phyloP scores from a whole-genome alignment of 371 early-diverging fungal species.

The Apophysomyces trapeziformis region DNA sequence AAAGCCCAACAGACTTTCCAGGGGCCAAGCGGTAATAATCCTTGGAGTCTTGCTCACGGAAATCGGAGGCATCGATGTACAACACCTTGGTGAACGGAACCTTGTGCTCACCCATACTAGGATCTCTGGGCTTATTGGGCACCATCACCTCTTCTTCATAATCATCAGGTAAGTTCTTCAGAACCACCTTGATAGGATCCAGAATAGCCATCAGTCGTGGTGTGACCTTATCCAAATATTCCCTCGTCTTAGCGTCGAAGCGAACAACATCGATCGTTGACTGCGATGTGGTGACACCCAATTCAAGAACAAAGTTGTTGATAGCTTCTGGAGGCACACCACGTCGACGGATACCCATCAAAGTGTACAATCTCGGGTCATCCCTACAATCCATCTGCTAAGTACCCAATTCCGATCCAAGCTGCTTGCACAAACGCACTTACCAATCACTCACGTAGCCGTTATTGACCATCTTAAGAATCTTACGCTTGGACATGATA shows the following conservation, averaged over 20 bases:
- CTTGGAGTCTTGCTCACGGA: constrained; percentile 88
- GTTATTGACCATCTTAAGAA: constrained; percentile 88
- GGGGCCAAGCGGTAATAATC: constrained; percentile 96
- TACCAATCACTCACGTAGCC: constrained; percentile 84
- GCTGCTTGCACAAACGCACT: not conserved
- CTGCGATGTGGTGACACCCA: constrained; percentile 90
- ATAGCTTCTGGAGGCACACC: constrained; percentile 99
- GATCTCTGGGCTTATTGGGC: constrained; percentile 88
- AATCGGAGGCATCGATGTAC: constrained; percentile 96
- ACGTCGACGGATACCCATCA: constrained; percentile 96
- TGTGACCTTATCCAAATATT: constrained; percentile 90
- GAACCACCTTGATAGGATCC: constrained; percentile 88
- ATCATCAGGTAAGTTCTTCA: constrained; percentile 86
- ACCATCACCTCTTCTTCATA: constrained; percentile 75
- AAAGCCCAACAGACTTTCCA: constrained; percentile 93
- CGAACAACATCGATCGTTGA: constrained; percentile 91
- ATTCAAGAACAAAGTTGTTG: constrained; percentile 96
- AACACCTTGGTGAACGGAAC: constrained; percentile 89
- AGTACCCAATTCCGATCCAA: not conserved
- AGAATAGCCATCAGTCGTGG: constrained; percentile 93
- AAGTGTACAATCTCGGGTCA: constrained; percentile 98
- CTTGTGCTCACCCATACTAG: constrained; percentile 79
- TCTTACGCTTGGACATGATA: constrained; percentile 98
- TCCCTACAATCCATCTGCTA: constrained; percentile 57
- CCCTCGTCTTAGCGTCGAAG: constrained; percentile 95